Conservation (phyloP, 768 basidiomycete species). For the Dentipellis fragilis region DNA sequence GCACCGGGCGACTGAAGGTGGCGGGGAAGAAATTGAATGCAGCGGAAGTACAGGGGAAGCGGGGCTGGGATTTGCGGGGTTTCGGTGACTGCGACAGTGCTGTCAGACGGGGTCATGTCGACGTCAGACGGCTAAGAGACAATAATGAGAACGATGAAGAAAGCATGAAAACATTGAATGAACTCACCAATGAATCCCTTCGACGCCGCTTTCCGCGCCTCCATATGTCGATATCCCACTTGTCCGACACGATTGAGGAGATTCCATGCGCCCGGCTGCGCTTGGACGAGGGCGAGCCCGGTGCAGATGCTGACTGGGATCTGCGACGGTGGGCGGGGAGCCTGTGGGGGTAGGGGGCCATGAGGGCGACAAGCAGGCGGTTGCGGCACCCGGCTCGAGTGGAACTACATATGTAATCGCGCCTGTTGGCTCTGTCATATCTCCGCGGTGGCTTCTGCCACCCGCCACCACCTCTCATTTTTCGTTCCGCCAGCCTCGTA, state of each 20-base stretch:
- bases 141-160: not conserved
- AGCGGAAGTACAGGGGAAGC: slow-evolving; percentile 20
- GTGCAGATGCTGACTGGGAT: slow-evolving; percentile 25
- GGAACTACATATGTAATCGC: too few relatives aligned
- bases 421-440: too few relatives aligned
- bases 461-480: too few relatives aligned
- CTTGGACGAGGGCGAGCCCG: slow-evolving; percentile 38
- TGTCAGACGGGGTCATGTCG: not conserved
- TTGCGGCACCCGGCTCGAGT: slow-evolving; percentile 9
- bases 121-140: slow-evolving; percentile 1
- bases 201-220: slow-evolving; percentile 46
- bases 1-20: slow-evolving; percentile 6
- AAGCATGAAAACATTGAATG: not conserved
- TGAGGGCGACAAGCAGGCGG: slow-evolving; percentile 27
- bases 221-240: slow-evolving; percentile 45
- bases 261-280: slow-evolving; percentile 25
- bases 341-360: slow-evolving; percentile 43
- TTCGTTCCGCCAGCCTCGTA: too few relatives aligned
- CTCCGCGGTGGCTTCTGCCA: too few relatives aligned
- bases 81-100: not conserved
- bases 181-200: slow-evolving; percentile 36
- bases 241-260: slow-evolving; percentile 25
- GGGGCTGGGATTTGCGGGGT: slow-evolving; percentile 2
- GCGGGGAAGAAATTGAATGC: slow-evolving; percentile 25
- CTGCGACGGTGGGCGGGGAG: slow-evolving; percentile 21